A percentile compares a stretch with the other conserved stretches of the same genome.
These are phyloP conservation scores for Tetrahymena elliotti DNA, from an alignment of 73 alveolate species.

Conservation along the genomic window DNA sequence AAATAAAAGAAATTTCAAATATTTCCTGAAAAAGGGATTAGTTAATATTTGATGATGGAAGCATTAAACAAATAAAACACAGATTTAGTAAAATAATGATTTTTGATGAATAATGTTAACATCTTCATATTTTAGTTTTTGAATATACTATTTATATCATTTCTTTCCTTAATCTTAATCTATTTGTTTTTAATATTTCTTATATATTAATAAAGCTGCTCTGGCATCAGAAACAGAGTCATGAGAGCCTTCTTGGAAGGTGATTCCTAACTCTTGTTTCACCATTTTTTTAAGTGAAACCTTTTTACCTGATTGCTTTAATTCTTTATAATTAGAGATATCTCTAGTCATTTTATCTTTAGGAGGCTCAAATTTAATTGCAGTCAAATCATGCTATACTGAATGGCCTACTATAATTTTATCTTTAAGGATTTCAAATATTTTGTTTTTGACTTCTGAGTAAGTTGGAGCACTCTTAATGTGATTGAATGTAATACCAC, in stretches of 20 bases:
- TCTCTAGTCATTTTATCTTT: conserved; percentile 46
- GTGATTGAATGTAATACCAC: conserved; percentile 55
- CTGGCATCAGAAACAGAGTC: conserved; percentile 65
- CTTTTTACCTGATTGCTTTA: conserved; percentile 46
- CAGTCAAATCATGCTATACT: conserved; percentile 55
- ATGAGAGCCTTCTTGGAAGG: conserved; percentile 59
- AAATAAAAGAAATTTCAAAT: no score
- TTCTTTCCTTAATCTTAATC: background rate
- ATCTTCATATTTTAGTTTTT: no score
- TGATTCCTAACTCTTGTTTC: conserved; percentile 30
- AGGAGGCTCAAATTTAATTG: conserved; percentile 40
- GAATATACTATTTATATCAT: background rate
- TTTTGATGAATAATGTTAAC: no score
- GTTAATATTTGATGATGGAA: no score
- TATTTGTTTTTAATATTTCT: conserved; percentile 31
- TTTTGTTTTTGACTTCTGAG: conserved; percentile 34
- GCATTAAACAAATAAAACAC: no score
- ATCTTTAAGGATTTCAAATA: conserved; percentile 39
- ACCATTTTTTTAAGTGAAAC: conserved; percentile 48
- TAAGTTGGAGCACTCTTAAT: conserved; percentile 47
- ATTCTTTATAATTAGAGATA: conserved; percentile 27
- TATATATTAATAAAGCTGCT: conserved; percentile 59
- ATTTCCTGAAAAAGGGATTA: no score
- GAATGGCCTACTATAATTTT: conserved; percentile 66
- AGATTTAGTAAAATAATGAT: no score